Conservation (phyloP, 371 early-diverging fungal genomes). For the Mortierella sp. region DNA sequence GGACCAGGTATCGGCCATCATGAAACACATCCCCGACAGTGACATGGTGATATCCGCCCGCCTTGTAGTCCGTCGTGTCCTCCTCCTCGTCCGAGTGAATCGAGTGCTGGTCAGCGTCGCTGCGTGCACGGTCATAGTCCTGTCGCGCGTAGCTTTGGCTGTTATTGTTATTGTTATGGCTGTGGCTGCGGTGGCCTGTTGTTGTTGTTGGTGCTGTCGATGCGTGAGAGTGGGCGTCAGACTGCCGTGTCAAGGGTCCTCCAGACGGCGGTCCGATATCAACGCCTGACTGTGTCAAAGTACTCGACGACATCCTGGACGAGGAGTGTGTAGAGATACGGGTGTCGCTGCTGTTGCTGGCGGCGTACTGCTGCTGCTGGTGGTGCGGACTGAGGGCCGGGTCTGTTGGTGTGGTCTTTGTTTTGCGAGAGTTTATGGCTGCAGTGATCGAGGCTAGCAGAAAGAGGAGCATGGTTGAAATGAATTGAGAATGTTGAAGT, state of each 20-base stretch:
- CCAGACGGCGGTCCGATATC: background rate
- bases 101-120: constrained; percentile 56
- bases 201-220: background rate
- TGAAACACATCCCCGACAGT: constrained; percentile 87
- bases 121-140: constrained; percentile 15
- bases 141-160: constrained; percentile 14
- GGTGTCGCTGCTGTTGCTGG: too few relatives aligned
- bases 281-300: background rate
- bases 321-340: constrained; percentile 1
- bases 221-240: background rate
- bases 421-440: background rate
- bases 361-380: too few relatives aligned
- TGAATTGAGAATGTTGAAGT: background rate
- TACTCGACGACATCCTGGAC: background rate
- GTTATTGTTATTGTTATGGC: background rate
- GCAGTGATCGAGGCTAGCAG: constrained; percentile 3
- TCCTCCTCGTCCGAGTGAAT: constrained; percentile 78
- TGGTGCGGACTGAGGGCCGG: background rate
- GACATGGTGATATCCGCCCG: constrained; percentile 96
- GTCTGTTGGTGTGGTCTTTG: background rate
- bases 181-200: constrained; percentile 8
- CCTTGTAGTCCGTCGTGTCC: constrained; percentile 90
- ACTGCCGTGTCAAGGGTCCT: background rate
- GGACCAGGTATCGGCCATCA: constrained; percentile 82
- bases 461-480: constrained; percentile 4